Evolutionary conservation across 306 rosid species (phyloP).

Genomic region (Cucurbita ficifolia): DNA sequence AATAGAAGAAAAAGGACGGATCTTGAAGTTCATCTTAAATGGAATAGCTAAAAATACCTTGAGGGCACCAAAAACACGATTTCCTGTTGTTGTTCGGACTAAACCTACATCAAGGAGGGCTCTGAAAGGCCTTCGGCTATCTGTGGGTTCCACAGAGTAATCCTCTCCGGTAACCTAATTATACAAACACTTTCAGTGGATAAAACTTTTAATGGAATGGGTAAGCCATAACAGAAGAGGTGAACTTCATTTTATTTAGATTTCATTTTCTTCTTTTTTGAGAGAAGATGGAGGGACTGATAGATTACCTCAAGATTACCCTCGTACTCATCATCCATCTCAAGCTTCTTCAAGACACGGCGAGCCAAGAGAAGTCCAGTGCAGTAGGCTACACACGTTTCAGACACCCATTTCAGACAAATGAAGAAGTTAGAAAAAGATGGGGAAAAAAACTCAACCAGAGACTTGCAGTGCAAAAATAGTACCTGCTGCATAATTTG

Average conservation of each 20-base stretch:
- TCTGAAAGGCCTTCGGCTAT: conserved; percentile 82
- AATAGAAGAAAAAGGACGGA: neutral
- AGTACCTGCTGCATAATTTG: conserved; percentile 69
- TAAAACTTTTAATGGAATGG: neutral
- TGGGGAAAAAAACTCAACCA: conserved; percentile 7
- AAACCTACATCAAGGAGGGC: conserved; percentile 95
- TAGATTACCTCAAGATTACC: conserved; percentile 74
- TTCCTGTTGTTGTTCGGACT: conserved; percentile 68
- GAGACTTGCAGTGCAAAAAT: conserved; percentile 34
- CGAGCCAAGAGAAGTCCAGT: conserved; percentile 96
- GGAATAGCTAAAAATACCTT: conserved; percentile 20
- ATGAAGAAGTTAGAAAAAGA: neutral
- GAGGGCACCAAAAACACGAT: conserved; percentile 81
- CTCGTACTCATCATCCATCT: conserved; percentile 68
- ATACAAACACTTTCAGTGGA: neutral
- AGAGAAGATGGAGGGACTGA: too few relatives aligned
- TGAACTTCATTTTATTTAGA: neutral
- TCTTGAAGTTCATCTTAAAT: neutral
- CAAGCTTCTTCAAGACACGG: conserved; percentile 52
- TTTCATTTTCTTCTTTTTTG: neutral
- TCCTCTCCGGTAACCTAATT: conserved; percentile 74
- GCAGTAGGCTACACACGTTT: conserved; percentile 46
- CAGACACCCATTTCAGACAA: neutral
- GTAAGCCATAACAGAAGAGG: neutral
- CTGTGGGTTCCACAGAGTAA: conserved; percentile 79